A percentile compares a stretch with the other conserved stretches of the same genome.
Conservation (phyloP, 306 rosid genomes). For the Medicago lupulina region DNA sequence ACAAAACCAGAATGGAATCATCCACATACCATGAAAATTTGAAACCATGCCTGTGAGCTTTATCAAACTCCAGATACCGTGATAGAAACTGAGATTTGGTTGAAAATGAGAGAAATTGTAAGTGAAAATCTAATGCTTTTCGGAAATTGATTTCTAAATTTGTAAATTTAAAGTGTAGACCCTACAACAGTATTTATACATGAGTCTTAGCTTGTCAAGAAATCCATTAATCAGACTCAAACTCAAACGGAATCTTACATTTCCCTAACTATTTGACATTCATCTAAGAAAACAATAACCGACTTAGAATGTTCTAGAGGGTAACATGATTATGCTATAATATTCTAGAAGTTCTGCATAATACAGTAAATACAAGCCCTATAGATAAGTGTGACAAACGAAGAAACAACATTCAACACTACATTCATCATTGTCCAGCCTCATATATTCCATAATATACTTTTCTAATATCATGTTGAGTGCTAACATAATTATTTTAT, state of each 20-base stretch:
- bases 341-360: background rate
- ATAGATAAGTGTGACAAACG: background rate
- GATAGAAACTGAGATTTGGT: background rate
- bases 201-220: background rate
- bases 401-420: background rate
- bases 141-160: constrained; percentile 2
- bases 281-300: background rate
- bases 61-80: background rate
- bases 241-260: background rate
- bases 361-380: background rate
- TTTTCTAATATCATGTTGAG: background rate
- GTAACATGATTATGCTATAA: background rate
- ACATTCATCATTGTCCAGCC: background rate
- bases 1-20: background rate
- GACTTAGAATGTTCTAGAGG: background rate
- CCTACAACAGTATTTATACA: background rate
- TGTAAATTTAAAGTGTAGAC: background rate
- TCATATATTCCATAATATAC: background rate
- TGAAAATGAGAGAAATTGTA: background rate
- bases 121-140: constrained; percentile 5
- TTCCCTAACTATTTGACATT: constrained; percentile 15
- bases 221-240: background rate
- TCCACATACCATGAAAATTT: background rate
- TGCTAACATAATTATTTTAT: background rate
- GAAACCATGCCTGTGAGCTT: background rate